Percentiles rank a stretch among this genome's conserved stretches.
Evolutionary conservation across 2,329 filamentous ascomycete species (phyloP).

Genomic region (Fusarium illudens): DNA sequence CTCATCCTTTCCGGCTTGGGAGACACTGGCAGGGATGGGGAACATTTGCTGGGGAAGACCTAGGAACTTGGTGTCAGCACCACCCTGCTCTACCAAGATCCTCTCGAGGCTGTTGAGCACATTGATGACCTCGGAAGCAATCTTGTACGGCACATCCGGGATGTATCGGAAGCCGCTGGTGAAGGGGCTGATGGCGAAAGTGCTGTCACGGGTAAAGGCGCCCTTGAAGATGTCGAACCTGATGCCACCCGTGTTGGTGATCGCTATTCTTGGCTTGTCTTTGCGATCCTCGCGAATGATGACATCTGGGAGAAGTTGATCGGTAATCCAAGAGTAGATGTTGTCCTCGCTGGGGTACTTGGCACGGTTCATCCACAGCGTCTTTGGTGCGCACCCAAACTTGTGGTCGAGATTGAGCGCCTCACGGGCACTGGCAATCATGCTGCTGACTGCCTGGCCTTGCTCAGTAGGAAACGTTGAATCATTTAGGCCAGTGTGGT

Average conservation of each 20-base stretch:
- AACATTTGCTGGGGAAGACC: constrained; percentile 58
- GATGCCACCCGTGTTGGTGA: constrained; percentile 90
- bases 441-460: constrained; percentile 74
- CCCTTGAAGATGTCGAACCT: constrained; percentile 97
- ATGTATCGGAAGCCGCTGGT: constrained; percentile 79
- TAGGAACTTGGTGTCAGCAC: constrained; percentile 56
- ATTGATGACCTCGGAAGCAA: constrained; percentile 73
- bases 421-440: constrained; percentile 75
- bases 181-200: constrained; percentile 89
- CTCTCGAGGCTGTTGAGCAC: constrained; percentile 64
- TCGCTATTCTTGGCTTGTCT: constrained; percentile 71
- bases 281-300: constrained; percentile 66
- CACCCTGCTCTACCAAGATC: constrained; percentile 52
- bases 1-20: constrained; percentile 22
- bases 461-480: constrained; percentile 78
- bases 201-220: constrained; percentile 85
- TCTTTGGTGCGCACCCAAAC: constrained; percentile 84
- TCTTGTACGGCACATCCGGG: constrained; percentile 80
- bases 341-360: constrained; percentile 77
- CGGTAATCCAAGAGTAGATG: constrained; percentile 83
- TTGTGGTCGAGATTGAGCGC: constrained; percentile 75
- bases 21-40: constrained; percentile 21
- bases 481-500: constrained; percentile 79
- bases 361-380: constrained; percentile 83
- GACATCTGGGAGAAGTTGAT: constrained; percentile 75